These are phyloP conservation scores for Diaporthe sp. DNA, from an alignment of 2,329 filamentous ascomycete species.

Conservation along the genomic window DNA sequence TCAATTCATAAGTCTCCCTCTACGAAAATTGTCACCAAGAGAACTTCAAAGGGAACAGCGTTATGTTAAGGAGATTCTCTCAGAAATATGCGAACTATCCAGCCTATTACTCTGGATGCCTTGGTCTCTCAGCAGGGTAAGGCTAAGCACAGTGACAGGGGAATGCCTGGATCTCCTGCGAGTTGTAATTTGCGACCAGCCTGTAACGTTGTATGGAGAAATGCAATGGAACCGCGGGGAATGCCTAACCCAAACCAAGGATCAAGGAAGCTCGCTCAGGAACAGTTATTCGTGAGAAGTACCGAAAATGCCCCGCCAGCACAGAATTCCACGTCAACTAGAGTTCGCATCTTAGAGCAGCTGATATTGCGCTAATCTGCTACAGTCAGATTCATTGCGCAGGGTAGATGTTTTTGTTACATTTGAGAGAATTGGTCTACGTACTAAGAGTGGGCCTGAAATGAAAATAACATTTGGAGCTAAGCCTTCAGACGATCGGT, in stretches of 20 bases:
- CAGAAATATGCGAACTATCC: background rate
- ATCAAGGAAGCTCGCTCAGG: constrained; percentile 9
- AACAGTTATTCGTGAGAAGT: background rate
- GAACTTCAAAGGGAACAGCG: background rate
- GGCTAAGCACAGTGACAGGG: background rate
- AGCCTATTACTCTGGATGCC: background rate
- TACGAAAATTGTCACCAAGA: background rate
- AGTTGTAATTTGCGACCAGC: background rate
- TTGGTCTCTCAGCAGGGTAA: background rate
- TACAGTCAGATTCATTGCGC: background rate
- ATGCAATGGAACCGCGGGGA: background rate
- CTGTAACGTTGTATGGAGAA: constrained; percentile 6
- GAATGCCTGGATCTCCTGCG: background rate
- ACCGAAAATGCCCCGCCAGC: background rate
- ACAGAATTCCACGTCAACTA: background rate
- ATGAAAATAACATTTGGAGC: background rate
- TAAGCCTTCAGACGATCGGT: constrained; percentile 1
- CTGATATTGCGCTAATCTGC: background rate
- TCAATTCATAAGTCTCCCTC: background rate
- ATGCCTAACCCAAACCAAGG: background rate
- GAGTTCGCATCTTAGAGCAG: background rate
- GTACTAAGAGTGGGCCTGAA: background rate
- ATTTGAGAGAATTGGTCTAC: background rate
- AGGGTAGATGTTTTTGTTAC: background rate
- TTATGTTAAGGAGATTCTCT: background rate